Evolutionary conservation across 345 rosid species (phyloP), one percentile per base, ranked within the genome.

Genomic region (Eucalyptus regnans): DNA sequence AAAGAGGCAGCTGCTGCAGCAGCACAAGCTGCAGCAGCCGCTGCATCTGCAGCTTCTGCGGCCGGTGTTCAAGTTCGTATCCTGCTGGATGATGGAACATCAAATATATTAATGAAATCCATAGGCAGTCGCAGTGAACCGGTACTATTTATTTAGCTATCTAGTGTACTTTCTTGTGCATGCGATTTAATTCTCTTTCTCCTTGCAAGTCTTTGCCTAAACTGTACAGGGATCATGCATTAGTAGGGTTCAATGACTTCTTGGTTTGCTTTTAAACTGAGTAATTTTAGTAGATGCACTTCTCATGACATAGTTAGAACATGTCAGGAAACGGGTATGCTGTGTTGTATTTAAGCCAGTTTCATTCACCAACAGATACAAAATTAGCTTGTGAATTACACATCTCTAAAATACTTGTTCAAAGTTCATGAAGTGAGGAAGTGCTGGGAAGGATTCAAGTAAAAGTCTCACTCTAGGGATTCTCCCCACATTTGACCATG

Each of bases 51-150:
- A 90, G 97, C 99, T 92, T 94, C 98, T 89, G 91, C 97, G 3
- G 98, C 99, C 66, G 92, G 94, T 90, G 99, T 98, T 91, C 99
- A 98, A 98, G 99, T 97, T 89, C 99, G 99, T 89, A 97, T 98
- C 91, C 95, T 98, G 91, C 94, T 98, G 91, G 99, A 98, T 92
- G 99, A 98, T 92, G 99, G 99, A 89, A 98, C 99, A 87, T 98
- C 99, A 90, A 98, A 98, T 93, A 95, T 98, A 90, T 94, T 98
- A 81, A 97, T 96, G 99, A 96, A 96, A 90, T 98, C 99, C 68
- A 92, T 97, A 31, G 99, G 98, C 87, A 94, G 96, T 90, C 96
- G 97, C 90, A 92, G 94, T 92, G 99, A 98, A 91, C 99, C 98
- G 94, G 99, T 98, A 95, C 46, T 71, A 18, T 43, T 71, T 71